Conservation (phyloP, 352 stramenopile genomes). For the Phytophthora tentaculata region DNA sequence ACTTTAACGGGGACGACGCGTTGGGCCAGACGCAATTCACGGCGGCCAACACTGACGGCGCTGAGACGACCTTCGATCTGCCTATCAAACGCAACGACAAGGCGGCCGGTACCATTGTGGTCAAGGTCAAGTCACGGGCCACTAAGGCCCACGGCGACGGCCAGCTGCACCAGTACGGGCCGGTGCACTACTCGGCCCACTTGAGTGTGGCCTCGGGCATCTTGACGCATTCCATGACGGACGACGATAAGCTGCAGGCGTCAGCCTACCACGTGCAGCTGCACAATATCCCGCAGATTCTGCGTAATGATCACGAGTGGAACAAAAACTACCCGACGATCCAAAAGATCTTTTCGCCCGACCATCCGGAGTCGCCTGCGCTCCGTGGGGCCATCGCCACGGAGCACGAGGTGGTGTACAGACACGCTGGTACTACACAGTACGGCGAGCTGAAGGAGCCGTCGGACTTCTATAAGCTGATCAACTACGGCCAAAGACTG, state of each 20-base stretch:
- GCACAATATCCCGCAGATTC: slow-evolving; percentile 37
- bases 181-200: slow-evolving; percentile 46
- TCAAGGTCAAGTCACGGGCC: slow-evolving; percentile 39
- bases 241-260: slow-evolving; percentile 35
- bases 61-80: slow-evolving; percentile 39
- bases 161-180: slow-evolving; percentile 31
- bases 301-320: slow-evolving; percentile 42
- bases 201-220: slow-evolving; percentile 32
- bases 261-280: slow-evolving; percentile 42
- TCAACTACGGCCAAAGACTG: slow-evolving; percentile 34
- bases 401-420: slow-evolving; percentile 40
- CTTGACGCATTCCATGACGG: slow-evolving; percentile 33
- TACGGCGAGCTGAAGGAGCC: slow-evolving; percentile 27
- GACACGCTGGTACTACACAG: slow-evolving; percentile 24
- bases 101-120: slow-evolving; percentile 32
- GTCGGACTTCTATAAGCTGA: slow-evolving; percentile 40
- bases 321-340: slow-evolving; percentile 46
- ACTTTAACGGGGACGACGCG: slow-evolving; percentile 39
- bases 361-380: slow-evolving; percentile 32
- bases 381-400: slow-evolving; percentile 35
- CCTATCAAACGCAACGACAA: slow-evolving; percentile 35
- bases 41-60: slow-evolving; percentile 34
- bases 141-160: slow-evolving; percentile 8
- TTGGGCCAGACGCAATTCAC: slow-evolving; percentile 44
- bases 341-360: slow-evolving; percentile 45